A percentile compares a stretch with the other conserved stretches of the same genome.
phyloP scores from a whole-genome alignment of 2,329 filamentous ascomycete species.

The Xylariaceae sp. region DNA sequence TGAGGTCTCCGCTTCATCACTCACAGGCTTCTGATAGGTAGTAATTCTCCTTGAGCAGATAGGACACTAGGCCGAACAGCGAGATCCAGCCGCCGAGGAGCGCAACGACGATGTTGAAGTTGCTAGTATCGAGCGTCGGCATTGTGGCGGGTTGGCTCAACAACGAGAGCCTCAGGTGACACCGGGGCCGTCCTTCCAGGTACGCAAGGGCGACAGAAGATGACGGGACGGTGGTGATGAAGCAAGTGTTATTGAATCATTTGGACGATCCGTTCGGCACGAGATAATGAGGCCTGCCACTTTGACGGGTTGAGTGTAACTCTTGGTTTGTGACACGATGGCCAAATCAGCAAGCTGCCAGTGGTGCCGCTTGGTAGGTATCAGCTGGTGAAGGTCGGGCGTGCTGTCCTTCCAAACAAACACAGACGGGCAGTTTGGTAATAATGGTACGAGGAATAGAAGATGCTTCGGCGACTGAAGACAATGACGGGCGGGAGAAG shows the following conservation, averaged over 20 bases:
- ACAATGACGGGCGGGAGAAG: no score
- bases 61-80: constrained; percentile 84
- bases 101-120: constrained; percentile 80
- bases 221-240: constrained; percentile 18
- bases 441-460: no score
- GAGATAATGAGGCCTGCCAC: constrained; percentile 11
- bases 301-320: constrained; percentile 8
- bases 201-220: constrained; percentile 23
- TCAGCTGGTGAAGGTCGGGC: no score
- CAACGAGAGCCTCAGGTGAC: constrained; percentile 23
- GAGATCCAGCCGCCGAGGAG: constrained; percentile 82
- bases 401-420: no score
- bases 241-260: constrained; percentile 40
- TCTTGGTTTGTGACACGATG: no score
- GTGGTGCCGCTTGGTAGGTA: no score
- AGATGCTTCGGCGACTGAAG: no score
- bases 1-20: no score
- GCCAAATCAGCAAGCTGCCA: no score
- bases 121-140: constrained; percentile 51
- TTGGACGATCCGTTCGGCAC: constrained; percentile 6
- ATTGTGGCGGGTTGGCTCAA: constrained; percentile 24
- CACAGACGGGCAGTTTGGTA: no score
- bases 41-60: constrained; percentile 79
- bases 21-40: constrained; percentile 84
- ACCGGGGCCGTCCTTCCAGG: constrained; percentile 31